Evolutionary conservation across 2,329 filamentous ascomycete species (phyloP).

Genomic region (Emericellopsis atlantica): DNA sequence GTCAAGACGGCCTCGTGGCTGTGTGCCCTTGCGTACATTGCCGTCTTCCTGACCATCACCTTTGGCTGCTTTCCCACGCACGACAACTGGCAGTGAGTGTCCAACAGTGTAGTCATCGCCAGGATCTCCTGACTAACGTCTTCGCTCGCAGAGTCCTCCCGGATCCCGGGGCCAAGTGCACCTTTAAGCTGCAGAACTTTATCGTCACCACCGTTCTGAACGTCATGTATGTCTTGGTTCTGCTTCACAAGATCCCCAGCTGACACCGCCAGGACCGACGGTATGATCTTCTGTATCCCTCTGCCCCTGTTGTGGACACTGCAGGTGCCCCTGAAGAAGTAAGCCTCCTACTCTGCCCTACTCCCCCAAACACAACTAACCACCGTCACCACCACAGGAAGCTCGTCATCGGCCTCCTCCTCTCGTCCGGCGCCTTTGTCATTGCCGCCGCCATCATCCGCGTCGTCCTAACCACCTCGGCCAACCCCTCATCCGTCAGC

Average conservation of each 20-base stretch:
- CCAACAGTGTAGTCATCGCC: background rate
- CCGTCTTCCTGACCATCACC: constrained; percentile 9
- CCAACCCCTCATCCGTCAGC: constrained; percentile 9
- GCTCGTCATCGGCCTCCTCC: constrained; percentile 11
- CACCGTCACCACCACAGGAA: constrained; percentile 4
- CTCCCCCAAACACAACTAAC: background rate
- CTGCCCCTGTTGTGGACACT: constrained; percentile 9
- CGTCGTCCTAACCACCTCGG: constrained; percentile 8
- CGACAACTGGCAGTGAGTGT: constrained; percentile 10
- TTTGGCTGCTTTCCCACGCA: constrained; percentile 9
- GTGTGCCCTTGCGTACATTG: constrained; percentile 5
- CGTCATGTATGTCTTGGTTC: constrained; percentile 7
- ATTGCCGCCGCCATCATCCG: constrained; percentile 12
- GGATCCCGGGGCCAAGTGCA: constrained; percentile 6
- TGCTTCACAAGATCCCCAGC: background rate
- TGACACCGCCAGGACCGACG: constrained; percentile 6
- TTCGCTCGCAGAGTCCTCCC: background rate
- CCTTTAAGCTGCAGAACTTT: constrained; percentile 9
- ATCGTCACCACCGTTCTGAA: constrained; percentile 10
- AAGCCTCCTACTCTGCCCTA: too few species aligned
- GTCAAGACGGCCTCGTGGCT: background rate
- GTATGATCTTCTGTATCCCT: constrained; percentile 8
- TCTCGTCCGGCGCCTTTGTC: constrained; percentile 13
- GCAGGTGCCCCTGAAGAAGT: constrained; percentile 8
- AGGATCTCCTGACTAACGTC: too few species aligned